These are phyloP conservation scores for Pistacia vera DNA, from an alignment of 345 rosid species.

Conservation along the genomic window DNA sequence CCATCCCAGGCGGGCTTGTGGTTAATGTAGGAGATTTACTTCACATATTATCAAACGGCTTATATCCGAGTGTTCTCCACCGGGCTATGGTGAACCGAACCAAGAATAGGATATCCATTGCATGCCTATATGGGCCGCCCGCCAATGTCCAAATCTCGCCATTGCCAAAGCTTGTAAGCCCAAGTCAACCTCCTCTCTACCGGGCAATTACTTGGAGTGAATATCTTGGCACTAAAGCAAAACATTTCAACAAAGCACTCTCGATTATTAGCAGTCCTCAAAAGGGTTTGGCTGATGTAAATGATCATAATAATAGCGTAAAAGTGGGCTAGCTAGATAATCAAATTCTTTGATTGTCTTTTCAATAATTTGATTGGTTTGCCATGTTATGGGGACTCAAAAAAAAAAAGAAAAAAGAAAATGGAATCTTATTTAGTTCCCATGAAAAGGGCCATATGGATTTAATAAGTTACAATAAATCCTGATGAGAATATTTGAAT, in stretches of 20 bases:
- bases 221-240: slow-evolving; percentile 72
- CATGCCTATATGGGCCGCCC: slow-evolving; percentile 77
- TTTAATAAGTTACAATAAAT: background rate
- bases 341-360: slow-evolving; percentile 6
- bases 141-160: slow-evolving; percentile 54
- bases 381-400: slow-evolving; percentile 7
- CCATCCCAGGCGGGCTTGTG: slow-evolving; percentile 59
- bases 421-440: background rate
- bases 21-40: slow-evolving; percentile 76
- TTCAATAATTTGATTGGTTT: slow-evolving; percentile 6
- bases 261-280: slow-evolving; percentile 34
- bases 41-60: slow-evolving; percentile 78
- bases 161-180: slow-evolving; percentile 44
- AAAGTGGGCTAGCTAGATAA: slow-evolving; percentile 25
- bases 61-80: slow-evolving; percentile 68
- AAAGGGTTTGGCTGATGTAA: slow-evolving; percentile 41
- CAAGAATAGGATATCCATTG: slow-evolving; percentile 49
- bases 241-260: slow-evolving; percentile 57
- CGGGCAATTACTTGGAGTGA: slow-evolving; percentile 77
- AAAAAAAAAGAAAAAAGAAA: background rate
- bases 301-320: slow-evolving; percentile 33
- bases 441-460: slow-evolving; percentile 14
- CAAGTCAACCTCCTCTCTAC: slow-evolving; percentile 59
- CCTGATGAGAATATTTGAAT: background rate
- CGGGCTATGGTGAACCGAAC: slow-evolving; percentile 71